A percentile compares a stretch with the other conserved stretches of the same genome.
phyloP scores from a whole-genome alignment of 83 land plant genomes.

The Isoetes engelmannii region DNA sequence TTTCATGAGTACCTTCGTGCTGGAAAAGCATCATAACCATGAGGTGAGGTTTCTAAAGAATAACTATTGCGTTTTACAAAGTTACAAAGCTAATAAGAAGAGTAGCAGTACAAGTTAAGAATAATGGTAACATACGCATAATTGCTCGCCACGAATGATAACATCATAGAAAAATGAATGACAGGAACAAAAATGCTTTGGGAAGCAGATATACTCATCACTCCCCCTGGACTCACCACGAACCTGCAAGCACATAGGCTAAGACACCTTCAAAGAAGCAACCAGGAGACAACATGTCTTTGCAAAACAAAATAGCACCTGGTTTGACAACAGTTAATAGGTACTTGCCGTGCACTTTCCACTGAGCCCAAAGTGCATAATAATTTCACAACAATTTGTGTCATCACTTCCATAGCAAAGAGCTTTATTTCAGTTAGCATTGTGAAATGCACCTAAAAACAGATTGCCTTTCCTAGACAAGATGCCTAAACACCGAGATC shows the following conservation, averaged over 20 bases:
- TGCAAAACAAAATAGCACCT: no score
- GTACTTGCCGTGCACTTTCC: no score
- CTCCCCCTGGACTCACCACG: slow-evolving; percentile 68
- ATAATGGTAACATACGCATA: slow-evolving; percentile 47
- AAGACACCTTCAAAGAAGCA: no score
- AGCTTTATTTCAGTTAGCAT: no score
- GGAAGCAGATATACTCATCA: slow-evolving; percentile 71
- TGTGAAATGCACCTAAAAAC: no score
- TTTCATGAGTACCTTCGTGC: not conserved
- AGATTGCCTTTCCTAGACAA: no score
- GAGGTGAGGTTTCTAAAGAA: not conserved
- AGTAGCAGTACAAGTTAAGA: not conserved
- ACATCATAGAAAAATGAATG: slow-evolving; percentile 88
- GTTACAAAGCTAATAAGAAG: slow-evolving; percentile 2
- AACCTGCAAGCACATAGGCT: slow-evolving; percentile 36
- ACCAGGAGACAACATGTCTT: no score
- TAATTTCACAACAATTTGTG: no score
- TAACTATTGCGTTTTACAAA: not conserved
- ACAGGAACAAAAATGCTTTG: slow-evolving; percentile 75
- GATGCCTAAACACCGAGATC: no score
- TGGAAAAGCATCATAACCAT: not conserved
- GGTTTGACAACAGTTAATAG: no score
- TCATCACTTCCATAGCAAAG: no score
- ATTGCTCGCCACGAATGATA: slow-evolving; percentile 74
- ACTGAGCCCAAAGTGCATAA: no score